These are phyloP conservation scores for Sphagnum contortum DNA, from an alignment of 225 moss, liverwort and hornwort genomes.

Conservation along the genomic window DNA sequence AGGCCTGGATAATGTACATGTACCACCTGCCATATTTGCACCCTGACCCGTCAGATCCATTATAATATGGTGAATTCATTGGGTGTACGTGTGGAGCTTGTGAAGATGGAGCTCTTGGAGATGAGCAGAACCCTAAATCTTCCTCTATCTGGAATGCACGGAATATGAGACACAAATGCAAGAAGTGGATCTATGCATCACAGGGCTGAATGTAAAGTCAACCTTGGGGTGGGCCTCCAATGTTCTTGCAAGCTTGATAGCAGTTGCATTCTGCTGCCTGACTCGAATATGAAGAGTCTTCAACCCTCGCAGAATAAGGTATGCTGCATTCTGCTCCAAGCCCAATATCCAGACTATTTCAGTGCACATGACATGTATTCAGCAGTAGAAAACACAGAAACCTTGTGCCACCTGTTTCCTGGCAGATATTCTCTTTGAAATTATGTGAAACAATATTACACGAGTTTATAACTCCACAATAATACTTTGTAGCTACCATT, in stretches of 20 bases:
- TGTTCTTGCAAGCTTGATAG: conserved; percentile 53
- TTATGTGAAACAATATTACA: too few species aligned
- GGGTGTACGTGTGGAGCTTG: too few species aligned
- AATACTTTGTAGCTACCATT: too few species aligned
- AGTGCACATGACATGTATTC: conserved; percentile 1
- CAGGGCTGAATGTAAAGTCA: not conserved
- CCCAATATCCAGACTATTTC: conserved; percentile 1
- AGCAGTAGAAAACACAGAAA: too few species aligned
- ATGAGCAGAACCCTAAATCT: too few species aligned
- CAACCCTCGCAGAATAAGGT: conserved; percentile 88
- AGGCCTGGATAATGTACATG: conserved; percentile 99
- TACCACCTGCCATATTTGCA: conserved; percentile 36
- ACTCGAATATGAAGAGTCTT: conserved; percentile 94
- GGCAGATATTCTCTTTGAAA: too few species aligned
- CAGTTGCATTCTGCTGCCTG: conserved; percentile 74
- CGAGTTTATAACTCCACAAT: too few species aligned
- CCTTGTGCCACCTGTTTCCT: too few species aligned
- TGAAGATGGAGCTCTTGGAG: too few species aligned
- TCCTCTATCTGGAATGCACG: too few species aligned
- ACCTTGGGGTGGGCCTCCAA: conserved; percentile 90
- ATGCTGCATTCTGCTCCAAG: conserved; percentile 77
- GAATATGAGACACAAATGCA: too few species aligned
- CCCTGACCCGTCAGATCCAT: not conserved
- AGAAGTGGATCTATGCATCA: too few species aligned
- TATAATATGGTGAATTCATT: not conserved